Evolutionary conservation across 306 rosid species (phyloP), one percentile per base, ranked within the genome.

Genomic region (Nissolia schottii): DNA sequence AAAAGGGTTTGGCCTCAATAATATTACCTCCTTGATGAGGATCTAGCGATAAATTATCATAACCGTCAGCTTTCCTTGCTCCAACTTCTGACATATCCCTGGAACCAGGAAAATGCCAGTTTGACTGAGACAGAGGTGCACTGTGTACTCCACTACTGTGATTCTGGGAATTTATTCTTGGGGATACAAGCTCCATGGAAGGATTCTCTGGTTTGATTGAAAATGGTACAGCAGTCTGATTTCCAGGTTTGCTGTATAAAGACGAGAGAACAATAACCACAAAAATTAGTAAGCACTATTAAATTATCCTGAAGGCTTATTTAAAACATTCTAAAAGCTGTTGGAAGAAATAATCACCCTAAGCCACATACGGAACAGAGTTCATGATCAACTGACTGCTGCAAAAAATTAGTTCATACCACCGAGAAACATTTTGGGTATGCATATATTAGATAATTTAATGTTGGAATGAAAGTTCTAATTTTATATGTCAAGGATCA

Each of bases 111-210:
- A 80, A 64, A 50, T 83, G 84, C 90, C 96, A 80, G 70, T 79
- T 90, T 50, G 96, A 75, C 74, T 88, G 96, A 75, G 80, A 80
- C 50, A 71, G 24, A 80, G 86, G 85, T 72, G 96, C 91, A 75
- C 84, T 73, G 12, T 58, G 90, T 20, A 24, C 77, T 41, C 74
- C 77, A 64, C 73, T 79, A 64, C 77, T 82, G 71, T 78, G 96
- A 81, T 75, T 85, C 76, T 87, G 96, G 2, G 83, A 80, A 57
- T 77, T 78, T 46, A 85, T 64, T 77, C 90, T 86, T 22, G 92
- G 97, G 70, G 96, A 94, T 32, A 84, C 90, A 76, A 78, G 96
- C 77, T 93, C 98, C 93, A 80, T 71, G 18, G 88, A 71, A 74
- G 74, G 75, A 81, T 71, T 82, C 23, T 88, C 93, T 1, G 82